Evolutionary conservation across 2,329 filamentous ascomycete species (phyloP).

Genomic region (Bipolaris oryzae): DNA sequence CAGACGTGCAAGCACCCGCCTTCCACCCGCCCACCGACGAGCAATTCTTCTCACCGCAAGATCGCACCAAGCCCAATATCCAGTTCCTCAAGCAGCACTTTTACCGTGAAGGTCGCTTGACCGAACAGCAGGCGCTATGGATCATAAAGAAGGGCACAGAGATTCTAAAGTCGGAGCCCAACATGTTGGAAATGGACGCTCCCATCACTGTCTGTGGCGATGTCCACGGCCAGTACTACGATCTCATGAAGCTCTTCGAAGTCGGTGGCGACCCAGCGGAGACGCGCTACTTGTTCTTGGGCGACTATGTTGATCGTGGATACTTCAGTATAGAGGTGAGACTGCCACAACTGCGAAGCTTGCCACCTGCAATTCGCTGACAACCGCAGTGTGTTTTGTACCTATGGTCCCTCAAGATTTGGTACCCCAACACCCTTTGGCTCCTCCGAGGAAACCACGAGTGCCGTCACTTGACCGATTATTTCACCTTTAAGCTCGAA

Average conservation of each 20-base stretch:
- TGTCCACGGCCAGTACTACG: conserved; percentile 98
- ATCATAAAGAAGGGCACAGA: conserved; percentile 90
- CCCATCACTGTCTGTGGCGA: conserved; percentile 98
- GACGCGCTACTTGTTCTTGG: conserved; percentile 94
- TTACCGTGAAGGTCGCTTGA: conserved; percentile 94
- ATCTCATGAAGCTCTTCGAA: conserved; percentile 99
- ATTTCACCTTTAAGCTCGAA: conserved; percentile 99
- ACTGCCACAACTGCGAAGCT: not conserved
- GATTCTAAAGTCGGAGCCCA: conserved; percentile 86
- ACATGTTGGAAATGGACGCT: conserved; percentile 98
- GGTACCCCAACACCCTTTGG: conserved; percentile 98
- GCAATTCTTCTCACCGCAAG: conserved; percentile 88
- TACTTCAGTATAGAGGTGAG: conserved; percentile 95
- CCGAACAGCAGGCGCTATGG: conserved; percentile 95
- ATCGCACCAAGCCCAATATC: conserved; percentile 87
- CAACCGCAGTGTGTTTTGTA: conserved; percentile 80
- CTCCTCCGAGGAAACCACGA: conserved; percentile 97
- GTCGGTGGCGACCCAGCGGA: conserved; percentile 96
- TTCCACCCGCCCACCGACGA: conserved; percentile 91
- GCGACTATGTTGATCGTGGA: conserved; percentile 96
- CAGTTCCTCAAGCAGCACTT: conserved; percentile 97
- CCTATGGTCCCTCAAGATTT: conserved; percentile 97
- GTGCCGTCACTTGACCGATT: conserved; percentile 97
- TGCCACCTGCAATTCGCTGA: conserved; percentile 38
- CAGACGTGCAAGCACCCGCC: conserved; percentile 97